Evolutionary conservation across 768 basidiomycete species (phyloP), one percentile per base, ranked within the genome.

Genomic region (Boletus pseudopeckii): DNA sequence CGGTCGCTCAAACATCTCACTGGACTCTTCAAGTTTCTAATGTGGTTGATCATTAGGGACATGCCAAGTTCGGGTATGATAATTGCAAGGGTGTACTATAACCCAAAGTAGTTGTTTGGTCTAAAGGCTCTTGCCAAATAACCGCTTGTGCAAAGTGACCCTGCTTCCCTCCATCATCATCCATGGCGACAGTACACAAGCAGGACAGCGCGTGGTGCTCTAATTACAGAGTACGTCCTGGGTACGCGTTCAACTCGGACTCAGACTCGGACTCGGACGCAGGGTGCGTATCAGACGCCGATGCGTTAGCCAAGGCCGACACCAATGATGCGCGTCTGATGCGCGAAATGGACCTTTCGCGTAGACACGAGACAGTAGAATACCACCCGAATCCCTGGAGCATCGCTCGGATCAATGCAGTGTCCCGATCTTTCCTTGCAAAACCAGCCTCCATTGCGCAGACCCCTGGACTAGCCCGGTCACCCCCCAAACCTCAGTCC

Each of bases 351-450:
- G 86, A 90, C 58, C 69, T 90, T 2, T 78, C 84, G 0, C 63
- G 72, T 2, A 75, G 89, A 44, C 71, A 80, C 48, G 89, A 90
- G 49, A 67, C 75, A 32, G 88, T 84, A 1, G 65, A 72, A 7
- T 90, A 83, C 72, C 86, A 81, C 46, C 80, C 87, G 0, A 91
- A 90, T 62, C 90, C 90, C 0, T 92, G 88, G 79, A 81, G 80
- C 51, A 89, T 92, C 52, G 89, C 90, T 4, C 86, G 83, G 61
- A 82, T 88, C 30, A 92, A 92, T 58, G 90, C 89, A 40, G 80
- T 80, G 0, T 74, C 76, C 33, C 80, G 88, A 13, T 15, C 56
- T 9, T n/a, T 53, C 36, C 7, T 32, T 5, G 51, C 57, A 17
- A 57, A 40, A 28, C 50, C 43, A 22, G 37, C 17, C 15, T 24